Percentiles rank a stretch among this genome's conserved stretches.
These are phyloP conservation scores for Akanthomyces lecanii DNA, from an alignment of 2,329 filamentous ascomycete genomes.

Conservation along the genomic window DNA sequence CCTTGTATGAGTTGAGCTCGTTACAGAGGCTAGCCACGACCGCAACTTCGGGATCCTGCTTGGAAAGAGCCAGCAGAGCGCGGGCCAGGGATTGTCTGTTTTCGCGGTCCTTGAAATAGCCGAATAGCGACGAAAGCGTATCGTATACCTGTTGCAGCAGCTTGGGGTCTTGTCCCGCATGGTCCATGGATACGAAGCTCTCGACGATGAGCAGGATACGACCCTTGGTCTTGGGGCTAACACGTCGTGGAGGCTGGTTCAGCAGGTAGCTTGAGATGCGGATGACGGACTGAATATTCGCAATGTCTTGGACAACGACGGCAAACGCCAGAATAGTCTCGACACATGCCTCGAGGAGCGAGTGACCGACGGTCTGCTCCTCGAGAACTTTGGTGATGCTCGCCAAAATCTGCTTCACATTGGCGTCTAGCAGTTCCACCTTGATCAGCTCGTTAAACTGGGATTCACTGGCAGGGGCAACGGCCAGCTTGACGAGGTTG, in stretches of 20 bases:
- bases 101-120: constrained; percentile 78
- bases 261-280: constrained; percentile 77
- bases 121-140: constrained; percentile 76
- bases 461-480: constrained; percentile 49
- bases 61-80: constrained; percentile 67
- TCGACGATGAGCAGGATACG: constrained; percentile 75
- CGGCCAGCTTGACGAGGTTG: constrained; percentile 60
- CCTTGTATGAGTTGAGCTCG: constrained; percentile 75
- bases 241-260: constrained; percentile 75
- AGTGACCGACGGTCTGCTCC: constrained; percentile 57
- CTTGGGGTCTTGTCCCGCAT: constrained; percentile 33
- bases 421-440: constrained; percentile 52
- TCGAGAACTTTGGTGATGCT: constrained; percentile 66
- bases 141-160: constrained; percentile 65
- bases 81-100: constrained; percentile 71
- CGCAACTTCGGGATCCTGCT: constrained; percentile 55
- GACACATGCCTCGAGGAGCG: constrained; percentile 74
- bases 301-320: constrained; percentile 61
- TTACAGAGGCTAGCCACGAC: constrained; percentile 67
- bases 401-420: constrained; percentile 57
- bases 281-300: constrained; percentile 72
- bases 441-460: constrained; percentile 55
- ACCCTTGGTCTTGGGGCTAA: constrained; percentile 79
- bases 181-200: constrained; percentile 67
- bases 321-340: constrained; percentile 74